These are phyloP conservation scores for Lentinus brumalis DNA, from an alignment of 768 basidiomycete species.

Conservation along the genomic window DNA sequence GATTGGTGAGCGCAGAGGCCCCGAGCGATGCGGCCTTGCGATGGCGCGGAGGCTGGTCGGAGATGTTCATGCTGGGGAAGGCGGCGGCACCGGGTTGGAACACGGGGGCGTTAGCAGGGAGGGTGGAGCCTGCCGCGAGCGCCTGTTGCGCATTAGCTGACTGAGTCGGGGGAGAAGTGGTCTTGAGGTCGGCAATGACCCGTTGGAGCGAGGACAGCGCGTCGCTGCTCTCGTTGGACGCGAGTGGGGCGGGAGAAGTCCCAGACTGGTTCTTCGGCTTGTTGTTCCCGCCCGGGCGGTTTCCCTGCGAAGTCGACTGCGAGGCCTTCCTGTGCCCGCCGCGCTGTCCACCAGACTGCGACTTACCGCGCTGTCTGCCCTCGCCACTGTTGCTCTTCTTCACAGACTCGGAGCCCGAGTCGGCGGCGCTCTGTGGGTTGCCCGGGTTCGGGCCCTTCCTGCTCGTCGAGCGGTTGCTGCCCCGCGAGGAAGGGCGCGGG, in stretches of 20 bases:
- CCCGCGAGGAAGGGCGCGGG: conserved; percentile 62
- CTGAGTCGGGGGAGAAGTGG: conserved; percentile 67
- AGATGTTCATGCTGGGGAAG: conserved; percentile 47
- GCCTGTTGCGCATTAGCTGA: conserved; percentile 39
- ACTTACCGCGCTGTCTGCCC: conserved; percentile 34
- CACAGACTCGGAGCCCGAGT: conserved; percentile 75
- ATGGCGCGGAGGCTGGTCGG: conserved; percentile 61
- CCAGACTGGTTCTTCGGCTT: conserved; percentile 37
- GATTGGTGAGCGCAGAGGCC: conserved; percentile 56
- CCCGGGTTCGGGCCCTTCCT: conserved; percentile 20
- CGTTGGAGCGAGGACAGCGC: conserved; percentile 87
- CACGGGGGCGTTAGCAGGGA: conserved; percentile 67
- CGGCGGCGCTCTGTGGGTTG: conserved; percentile 43
- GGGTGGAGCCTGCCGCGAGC: conserved; percentile 47
- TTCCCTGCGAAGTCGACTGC: conserved; percentile 55
- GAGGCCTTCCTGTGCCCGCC: conserved; percentile 55
- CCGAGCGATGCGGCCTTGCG: conserved; percentile 83
- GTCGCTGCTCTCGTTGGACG: conserved; percentile 68
- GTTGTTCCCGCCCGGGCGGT: conserved; percentile 43
- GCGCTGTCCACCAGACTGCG: conserved; percentile 45
- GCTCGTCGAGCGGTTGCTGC: conserved; percentile 61
- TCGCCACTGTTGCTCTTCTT: conserved; percentile 64
- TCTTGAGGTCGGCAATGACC: conserved; percentile 93
- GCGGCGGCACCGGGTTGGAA: conserved; percentile 71
- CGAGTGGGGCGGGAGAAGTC: conserved; percentile 49